phyloP scores from a whole-genome alignment of 306 rosid genomes.

The Amphicarpaea edgeworthii region DNA sequence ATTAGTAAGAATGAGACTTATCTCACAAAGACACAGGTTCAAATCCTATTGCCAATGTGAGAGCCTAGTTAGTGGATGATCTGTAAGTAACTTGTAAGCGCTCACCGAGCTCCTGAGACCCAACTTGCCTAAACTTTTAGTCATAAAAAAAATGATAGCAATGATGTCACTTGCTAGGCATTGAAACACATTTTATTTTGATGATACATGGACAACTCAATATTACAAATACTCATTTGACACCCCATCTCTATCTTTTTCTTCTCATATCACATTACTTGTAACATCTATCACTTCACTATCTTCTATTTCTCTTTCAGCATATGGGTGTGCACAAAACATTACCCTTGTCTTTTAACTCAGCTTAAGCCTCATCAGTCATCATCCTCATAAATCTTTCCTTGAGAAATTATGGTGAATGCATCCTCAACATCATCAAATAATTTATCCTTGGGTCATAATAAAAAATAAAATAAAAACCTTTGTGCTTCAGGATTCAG shows the following conservation, averaged over 20 bases:
- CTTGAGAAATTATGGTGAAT: neutral
- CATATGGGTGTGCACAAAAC: neutral
- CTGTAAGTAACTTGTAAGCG: too few species aligned
- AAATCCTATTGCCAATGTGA: too few species aligned
- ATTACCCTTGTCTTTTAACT: neutral
- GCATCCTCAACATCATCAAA: slow-evolving; percentile 34
- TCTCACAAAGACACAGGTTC: too few species aligned
- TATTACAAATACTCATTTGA: neutral
- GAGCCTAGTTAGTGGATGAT: too few species aligned
- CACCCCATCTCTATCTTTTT: neutral
- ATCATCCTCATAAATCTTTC: slow-evolving; percentile 21
- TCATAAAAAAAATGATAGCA: slow-evolving; percentile 23
- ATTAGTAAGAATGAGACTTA: too few species aligned
- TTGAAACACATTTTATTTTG: slow-evolving; percentile 20
- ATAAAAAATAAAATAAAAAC: slow-evolving; percentile 36
- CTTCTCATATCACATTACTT: neutral
- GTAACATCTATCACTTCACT: neutral
- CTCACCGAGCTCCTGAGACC: too few species aligned
- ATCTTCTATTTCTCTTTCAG: neutral
- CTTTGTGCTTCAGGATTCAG: slow-evolving; percentile 46
- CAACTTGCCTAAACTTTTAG: too few species aligned
- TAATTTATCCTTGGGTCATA: slow-evolving; percentile 26
- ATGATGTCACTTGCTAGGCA: slow-evolving; percentile 18
- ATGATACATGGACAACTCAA: neutral
- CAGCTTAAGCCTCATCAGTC: slow-evolving; percentile 24